A percentile compares a stretch with the other conserved stretches of the same genome.
These are phyloP conservation scores for Ustilago esculenta DNA, from an alignment of 1,284 basidiomycete species.

Conservation along the genomic window DNA sequence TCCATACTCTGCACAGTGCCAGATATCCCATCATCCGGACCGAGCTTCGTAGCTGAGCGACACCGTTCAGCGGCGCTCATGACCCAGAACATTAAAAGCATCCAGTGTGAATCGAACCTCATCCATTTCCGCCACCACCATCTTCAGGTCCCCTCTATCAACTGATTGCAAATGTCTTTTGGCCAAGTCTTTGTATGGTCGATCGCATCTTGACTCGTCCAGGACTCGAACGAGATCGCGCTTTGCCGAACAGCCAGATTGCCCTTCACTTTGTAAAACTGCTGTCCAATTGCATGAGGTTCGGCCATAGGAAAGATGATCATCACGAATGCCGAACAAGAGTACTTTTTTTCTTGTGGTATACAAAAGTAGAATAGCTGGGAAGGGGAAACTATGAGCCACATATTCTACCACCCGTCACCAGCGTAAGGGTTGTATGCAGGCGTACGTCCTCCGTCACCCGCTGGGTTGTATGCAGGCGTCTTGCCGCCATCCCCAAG, in stretches of 20 bases:
- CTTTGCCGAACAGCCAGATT: no score
- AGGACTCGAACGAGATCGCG: no score
- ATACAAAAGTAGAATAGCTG: conserved; percentile 2
- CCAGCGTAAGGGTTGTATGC: conserved; percentile 47
- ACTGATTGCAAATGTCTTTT: no score
- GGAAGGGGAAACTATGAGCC: background rate
- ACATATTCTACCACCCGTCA: conserved; percentile 41
- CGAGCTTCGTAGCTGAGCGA: conserved; percentile 1
- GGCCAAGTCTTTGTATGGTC: no score
- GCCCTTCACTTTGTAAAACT: no score
- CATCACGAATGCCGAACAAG: background rate
- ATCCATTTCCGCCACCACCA: conserved; percentile 13
- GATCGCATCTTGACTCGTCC: no score
- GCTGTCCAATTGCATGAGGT: background rate
- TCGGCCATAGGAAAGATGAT: background rate
- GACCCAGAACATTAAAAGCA: conserved; percentile 18
- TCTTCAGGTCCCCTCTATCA: background rate
- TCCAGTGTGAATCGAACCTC: conserved; percentile 20
- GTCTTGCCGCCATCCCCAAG: conserved; percentile 57
- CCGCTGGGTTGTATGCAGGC: conserved; percentile 57
- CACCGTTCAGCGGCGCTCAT: conserved; percentile 18
- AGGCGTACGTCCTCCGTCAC: conserved; percentile 47
- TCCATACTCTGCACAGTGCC: conserved; percentile 33
- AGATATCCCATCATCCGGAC: background rate
- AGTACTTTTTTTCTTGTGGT: conserved; percentile 4